Evolutionary conservation across 2,329 filamentous ascomycete genomes (phyloP), one percentile per base, ranked within the genome.

Genomic region (Exophiala bonariae): DNA sequence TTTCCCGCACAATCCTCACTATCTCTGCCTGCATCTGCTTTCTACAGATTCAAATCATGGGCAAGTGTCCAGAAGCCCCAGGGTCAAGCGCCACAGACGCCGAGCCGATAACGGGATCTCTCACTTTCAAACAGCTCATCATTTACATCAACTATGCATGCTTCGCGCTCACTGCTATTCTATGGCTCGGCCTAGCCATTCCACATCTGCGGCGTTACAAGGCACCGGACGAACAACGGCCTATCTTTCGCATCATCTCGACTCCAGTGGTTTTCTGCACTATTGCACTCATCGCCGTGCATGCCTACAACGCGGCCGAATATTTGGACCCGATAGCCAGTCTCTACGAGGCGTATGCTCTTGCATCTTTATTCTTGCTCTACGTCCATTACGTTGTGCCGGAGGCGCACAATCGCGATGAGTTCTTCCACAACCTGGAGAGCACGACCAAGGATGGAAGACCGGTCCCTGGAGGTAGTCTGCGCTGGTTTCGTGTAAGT

Each of bases 401-500:
- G 19, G 52, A 52, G 18, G 17, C 23, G 16, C n/a, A 40, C 18
- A 47, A 45, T 13, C 34, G 52, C 10, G n/a, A 30, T 10, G 33
- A 35, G 18, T 50, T 44, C 36, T 55, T 55, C n/a, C 18, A 19
- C 2, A 32, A 30, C 10, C 37, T 55, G n/a, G 52, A 52, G 18
- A 11, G 41, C 28, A 45, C 14, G 18, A 19, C 20, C 11, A 44
- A 41, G 34, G 39, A 35, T 9, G 46, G 47, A n/a, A 23, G 19
- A 2, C 28, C 47, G 4, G 22, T 47, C 11, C 37, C 46, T 11
- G 45, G 44, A 11, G 42, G 49, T 3, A 46, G 41, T 17, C 34
- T 43, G 9, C 43, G 35, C 17, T 52, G 37, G 44, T 49, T 54
- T 17, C 41, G 76, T 71, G 82, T 90, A 49, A 76, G 90, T n/a